These are phyloP conservation scores for Vitis hybrid DNA, from an alignment of 177 flowering plant genomes.

Conservation along the genomic window DNA sequence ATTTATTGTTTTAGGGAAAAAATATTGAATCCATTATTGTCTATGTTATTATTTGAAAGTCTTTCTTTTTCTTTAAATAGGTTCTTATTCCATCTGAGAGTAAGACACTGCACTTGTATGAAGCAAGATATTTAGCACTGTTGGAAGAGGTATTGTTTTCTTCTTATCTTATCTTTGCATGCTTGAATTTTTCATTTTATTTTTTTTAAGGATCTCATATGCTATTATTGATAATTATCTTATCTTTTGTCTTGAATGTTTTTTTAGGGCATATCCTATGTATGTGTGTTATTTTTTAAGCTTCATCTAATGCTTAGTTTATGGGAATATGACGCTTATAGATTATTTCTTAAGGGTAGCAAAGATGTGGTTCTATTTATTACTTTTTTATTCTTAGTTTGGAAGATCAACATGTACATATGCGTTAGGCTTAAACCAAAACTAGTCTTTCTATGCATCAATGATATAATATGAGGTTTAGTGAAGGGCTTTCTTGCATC, in stretches of 20 bases:
- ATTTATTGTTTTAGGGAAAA: neutral
- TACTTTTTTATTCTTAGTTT: too few species aligned
- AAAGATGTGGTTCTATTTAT: too few species aligned
- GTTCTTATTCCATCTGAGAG: constrained; percentile 59
- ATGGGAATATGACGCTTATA: too few species aligned
- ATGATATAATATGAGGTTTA: too few species aligned
- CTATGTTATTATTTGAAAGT: neutral
- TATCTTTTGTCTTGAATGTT: neutral
- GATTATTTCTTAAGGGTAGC: too few species aligned
- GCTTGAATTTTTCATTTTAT: neutral
- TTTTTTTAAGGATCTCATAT: neutral
- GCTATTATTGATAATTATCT: neutral
- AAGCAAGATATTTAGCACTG: constrained; percentile 56
- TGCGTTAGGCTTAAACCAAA: too few species aligned
- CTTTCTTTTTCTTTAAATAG: constrained; percentile 22
- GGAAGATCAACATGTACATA: too few species aligned
- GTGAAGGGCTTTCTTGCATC: too few species aligned
- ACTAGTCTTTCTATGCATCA: too few species aligned
- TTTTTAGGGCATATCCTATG: neutral
- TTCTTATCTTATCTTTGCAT: neutral
- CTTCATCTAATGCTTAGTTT: too few species aligned
- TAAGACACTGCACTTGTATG: constrained; percentile 53
- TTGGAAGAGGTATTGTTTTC: constrained; percentile 47
- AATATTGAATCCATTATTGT: neutral
- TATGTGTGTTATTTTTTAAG: too few species aligned